Evolutionary conservation across 2,329 filamentous ascomycete species (phyloP), one percentile per base, ranked within the genome.

Genomic region (Pseudovirgaria hyperparasitica): DNA sequence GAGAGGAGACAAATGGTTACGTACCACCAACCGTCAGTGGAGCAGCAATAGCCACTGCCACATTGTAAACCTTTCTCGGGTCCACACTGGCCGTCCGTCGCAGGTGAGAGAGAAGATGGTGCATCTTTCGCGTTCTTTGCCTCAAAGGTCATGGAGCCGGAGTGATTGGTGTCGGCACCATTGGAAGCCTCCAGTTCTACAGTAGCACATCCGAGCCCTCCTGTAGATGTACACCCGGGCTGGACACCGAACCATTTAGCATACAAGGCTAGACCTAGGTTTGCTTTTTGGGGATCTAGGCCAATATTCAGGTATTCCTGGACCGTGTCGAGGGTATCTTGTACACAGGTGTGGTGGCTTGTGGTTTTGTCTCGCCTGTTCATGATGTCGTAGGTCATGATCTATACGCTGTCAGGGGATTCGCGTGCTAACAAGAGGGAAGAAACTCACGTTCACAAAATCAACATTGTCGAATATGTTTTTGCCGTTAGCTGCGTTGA

Each of bases 381-480:
- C 66, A 78, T 76, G 25, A 82, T 46, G 43, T 82, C 77, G 46
- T 82, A 82, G 2, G 67, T 64, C 76, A 81, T 81, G 36, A 82
- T 57, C n/a, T n/a, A n/a, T n/a, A n/a, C n/a, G n/a, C n/a, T n/a
- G n/a, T n/a, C n/a, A n/a, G n/a, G n/a, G n/a, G n/a, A n/a, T n/a
- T n/a, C n/a, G n/a, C n/a, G n/a, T n/a, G n/a, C n/a, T n/a, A n/a
- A n/a, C n/a, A n/a, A n/a, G n/a, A n/a, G n/a, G n/a, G n/a, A n/a
- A n/a, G n/a, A n/a, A n/a, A n/a, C n/a, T n/a, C n/a, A n/a, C n/a
- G 39, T 81, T 81, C 42, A 81, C 59, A 41, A 72, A 76, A 44
- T 82, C 73, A 11, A 80, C 64, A 2, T 61, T 58, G 9, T 55
- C 45, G 56, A 67, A 69, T 37, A 81, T 76, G 30, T 60, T 53